A percentile compares a stretch with the other conserved stretches of the same genome.
These are phyloP conservation scores for Cryptosporidium felis DNA, from an alignment of 169 alveolate genomes.

Conservation along the genomic window DNA sequence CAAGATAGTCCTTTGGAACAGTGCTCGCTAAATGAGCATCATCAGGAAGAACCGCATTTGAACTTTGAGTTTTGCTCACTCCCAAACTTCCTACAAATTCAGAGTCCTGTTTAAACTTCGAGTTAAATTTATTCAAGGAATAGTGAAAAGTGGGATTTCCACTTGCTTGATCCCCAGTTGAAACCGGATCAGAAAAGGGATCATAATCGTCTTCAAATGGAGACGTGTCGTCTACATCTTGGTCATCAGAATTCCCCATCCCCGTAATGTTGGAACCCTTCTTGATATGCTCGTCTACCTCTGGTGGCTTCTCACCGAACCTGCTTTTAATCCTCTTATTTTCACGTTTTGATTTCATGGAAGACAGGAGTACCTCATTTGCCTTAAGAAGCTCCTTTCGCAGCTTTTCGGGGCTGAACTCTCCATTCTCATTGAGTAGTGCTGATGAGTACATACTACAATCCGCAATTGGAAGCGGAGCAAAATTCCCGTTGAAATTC, in stretches of 20 bases:
- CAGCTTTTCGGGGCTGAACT: constrained; percentile 62
- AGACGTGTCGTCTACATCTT: constrained; percentile 2
- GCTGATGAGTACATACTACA: constrained; percentile 69
- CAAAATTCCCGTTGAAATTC: constrained; percentile 41
- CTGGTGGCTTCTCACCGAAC: constrained; percentile 51
- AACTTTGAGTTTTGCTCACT: neutral
- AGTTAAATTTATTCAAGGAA: neutral
- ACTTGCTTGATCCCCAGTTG: neutral
- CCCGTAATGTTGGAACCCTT: neutral
- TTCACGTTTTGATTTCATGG: constrained; percentile 3
- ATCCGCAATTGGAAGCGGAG: constrained; percentile 50
- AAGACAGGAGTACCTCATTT: neutral
- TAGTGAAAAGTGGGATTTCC: neutral
- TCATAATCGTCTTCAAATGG: constrained; percentile 66
- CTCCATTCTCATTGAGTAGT: constrained; percentile 64
- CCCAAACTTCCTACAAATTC: neutral
- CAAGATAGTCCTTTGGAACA: constrained; percentile 51
- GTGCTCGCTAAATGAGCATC: constrained; percentile 65
- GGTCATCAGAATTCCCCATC: constrained; percentile 3
- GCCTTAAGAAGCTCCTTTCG: constrained; percentile 45
- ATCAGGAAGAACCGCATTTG: constrained; percentile 62
- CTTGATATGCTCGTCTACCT: neutral
- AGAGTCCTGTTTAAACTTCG: constrained; percentile 14
- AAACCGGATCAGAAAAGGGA: constrained; percentile 61
- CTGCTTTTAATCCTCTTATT: constrained; percentile 13